Evolutionary conservation across 495 filamentous ascomycete genomes (phyloP), one percentile per base, ranked within the genome.

Genomic region (Aspergillus biplanus): DNA sequence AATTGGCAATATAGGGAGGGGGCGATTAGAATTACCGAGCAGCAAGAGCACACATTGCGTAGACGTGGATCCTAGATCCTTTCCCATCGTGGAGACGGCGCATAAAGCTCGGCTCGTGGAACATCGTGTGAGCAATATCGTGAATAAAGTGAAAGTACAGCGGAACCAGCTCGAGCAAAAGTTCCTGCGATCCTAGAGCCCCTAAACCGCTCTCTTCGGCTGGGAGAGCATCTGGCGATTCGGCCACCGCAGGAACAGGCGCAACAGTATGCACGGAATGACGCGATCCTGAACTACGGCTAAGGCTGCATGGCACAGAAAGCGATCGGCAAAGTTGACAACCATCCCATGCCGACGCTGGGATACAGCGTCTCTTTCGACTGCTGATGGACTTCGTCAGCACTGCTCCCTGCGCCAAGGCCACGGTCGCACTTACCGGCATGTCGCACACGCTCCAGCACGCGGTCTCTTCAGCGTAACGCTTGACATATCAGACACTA

Each of bases 111-210:
- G 65, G 53, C 48, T 66, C 63, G 56, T 72, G 65, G 44, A 72
- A 69, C 21, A 72, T 61, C 0, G 67, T 67, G 59, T 72, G 65
- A 15, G 67, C 63, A 46, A 72, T 63, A 63, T 72, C 66, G 44
- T 72, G 69, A 18, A 72, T 69, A n/a, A 52, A 67, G 33, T 59
- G 61, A 59, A 72, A 72, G 34, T 72, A 72, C n/a, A 69, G 61
- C n/a, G 50, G 33, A 35, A 65, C 62, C 31, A 70, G n/a, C 44
- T 70, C 68, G 13, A 52, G 33, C 7, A 42, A 50, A 5, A 66
- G 7, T 21, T 56, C 61, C 9, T 47, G 60, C 2, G 58, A 56
- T 4, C 31, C 46, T 31, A 62, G 47, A 5, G 13, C 39, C 16
- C 49, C 49, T 6, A 59, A 18, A 9, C 47, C 21, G 16, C 16